Base-by-base conservation (phyloP, 768 basidiomycete species). In the Serendipita sp. region DNA sequence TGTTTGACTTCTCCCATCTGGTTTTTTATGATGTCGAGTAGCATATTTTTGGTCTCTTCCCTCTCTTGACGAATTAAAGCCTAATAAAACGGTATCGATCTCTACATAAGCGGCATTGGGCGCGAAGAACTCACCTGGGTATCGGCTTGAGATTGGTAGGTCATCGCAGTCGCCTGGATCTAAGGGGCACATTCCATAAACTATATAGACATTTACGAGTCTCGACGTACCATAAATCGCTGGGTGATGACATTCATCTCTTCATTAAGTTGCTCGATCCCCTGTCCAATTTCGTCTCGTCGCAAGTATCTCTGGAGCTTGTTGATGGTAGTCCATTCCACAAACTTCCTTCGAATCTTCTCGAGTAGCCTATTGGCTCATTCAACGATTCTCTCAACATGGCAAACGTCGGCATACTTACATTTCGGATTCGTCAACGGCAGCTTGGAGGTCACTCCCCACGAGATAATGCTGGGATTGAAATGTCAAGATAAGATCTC, bases 401-500 rank as follows among this genome's bases (percentile, higher is more conserved):
- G 18, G 7, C 8, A 8, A 51, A n/a, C n/a, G 18, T 51, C n/a
- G 48, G n/a, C n/a, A 70, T 13, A 41, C 79, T 67, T 70, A 82
- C 81, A 69, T 72, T 66, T 74, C 73, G 34, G 78, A 73, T 65
- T 81, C 76, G 63, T 83, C 80, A 28, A 75, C 73, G 11, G 74
- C 70, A 45, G 72, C 71, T 53, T 71, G 73, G 16, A 78, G 70
- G 18, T 77, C 79, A 34, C 76, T 75, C 28, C 80, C 77, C 46
- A 73, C 74, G 53, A 80, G 69, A 45, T 72, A 66, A 2, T 74
- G 70, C 15, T 80, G 75, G 16, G 81, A 80, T 16, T 72, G 70
- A 46, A 83, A 70, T 16, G 75, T 69, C 63, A 68, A 73, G 53
- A 79, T 68, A 32, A 82, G 69, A 30, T 71, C 69, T 10, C 72